These are phyloP conservation scores for Iris macrosiphon DNA, from an alignment of 106 monocot species.

Conservation along the genomic window DNA sequence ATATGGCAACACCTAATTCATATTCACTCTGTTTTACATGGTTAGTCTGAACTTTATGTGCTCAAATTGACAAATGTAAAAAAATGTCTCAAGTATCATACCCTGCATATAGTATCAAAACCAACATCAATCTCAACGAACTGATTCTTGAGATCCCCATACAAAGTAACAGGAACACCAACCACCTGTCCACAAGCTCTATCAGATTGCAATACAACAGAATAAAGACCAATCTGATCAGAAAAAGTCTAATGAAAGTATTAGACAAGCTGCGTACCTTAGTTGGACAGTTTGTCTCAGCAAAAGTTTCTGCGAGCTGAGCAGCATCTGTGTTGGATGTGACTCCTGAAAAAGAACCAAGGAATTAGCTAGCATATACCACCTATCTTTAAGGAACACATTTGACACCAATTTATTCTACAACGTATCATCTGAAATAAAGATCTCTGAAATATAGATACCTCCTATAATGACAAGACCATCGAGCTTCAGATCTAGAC, in stretches of 20 bases:
- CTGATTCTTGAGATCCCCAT: slow-evolving; percentile 69
- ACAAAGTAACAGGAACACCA: slow-evolving; percentile 62
- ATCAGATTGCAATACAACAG: background rate
- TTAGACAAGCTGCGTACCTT: too few relatives aligned
- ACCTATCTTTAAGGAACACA: too few relatives aligned
- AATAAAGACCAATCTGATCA: too few relatives aligned
- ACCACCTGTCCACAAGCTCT: slow-evolving; percentile 35
- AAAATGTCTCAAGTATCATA: slow-evolving; percentile 9
- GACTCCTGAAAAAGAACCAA: slow-evolving; percentile 33
- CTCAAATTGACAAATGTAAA: too few relatives aligned
- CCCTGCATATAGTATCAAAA: slow-evolving; percentile 73
- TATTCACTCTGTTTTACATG: background rate
- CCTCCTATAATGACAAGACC: slow-evolving; percentile 95
- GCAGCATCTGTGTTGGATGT: slow-evolving; percentile 95
- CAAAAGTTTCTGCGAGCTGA: slow-evolving; percentile 88
- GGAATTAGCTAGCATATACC: background rate
- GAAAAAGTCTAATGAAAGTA: too few relatives aligned
- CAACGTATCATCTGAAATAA: too few relatives aligned
- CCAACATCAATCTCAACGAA: slow-evolving; percentile 72
- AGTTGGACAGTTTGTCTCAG: slow-evolving; percentile 57
- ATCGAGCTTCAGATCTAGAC: slow-evolving; percentile 66
- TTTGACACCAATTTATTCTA: background rate
- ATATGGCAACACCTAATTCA: background rate
- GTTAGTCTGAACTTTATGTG: too few relatives aligned
- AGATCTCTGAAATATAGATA: slow-evolving; percentile 3